Evolutionary conservation across 2,329 filamentous ascomycete genomes (phyloP), one percentile per base, ranked within the genome.

Genomic region (Dothideomycetidae sp.): DNA sequence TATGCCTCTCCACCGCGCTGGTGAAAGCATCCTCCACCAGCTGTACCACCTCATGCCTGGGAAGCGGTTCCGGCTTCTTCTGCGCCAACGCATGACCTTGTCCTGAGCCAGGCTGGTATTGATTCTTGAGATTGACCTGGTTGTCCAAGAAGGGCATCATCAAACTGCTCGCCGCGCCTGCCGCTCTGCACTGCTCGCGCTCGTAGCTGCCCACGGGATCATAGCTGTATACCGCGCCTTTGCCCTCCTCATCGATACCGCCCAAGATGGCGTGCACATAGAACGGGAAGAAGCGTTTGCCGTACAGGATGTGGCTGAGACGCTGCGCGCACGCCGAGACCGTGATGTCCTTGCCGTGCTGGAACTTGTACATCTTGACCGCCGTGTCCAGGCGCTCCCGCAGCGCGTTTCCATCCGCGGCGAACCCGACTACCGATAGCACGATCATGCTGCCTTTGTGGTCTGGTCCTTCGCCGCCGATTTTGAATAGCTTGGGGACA

Each of bases 71-170:
- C 16, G 68, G 57, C 57, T 75, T 70, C 49, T 78, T 71, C 61
- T 80, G 73, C 64, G 81, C 64, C 51, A 94, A 65, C 37, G 77
- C 78, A 60, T 93, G 81, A 30, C 88, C 88, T 43, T 73, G 71
- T 40, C 84, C 85, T 51, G 81, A 88, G 32, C 79, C 82, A 9
- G 88, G 85, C 39, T 90, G 70, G 58, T 93, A 93, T 67, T 94
- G 88, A 60, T 98, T 98, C 73, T 94, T 98, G 70, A 88, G 88
- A 67, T 96, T 96, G 67, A 98, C 90, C 64, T 98, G 92, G 61
- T 98, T 98, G 62, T 98, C 90, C 54, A 98, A 65, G 70, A 98
- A 98, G 1, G 90, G 90, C 82, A 94, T 98, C 63, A 98, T 98
- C 60, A 98, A 66, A 53, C 82, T 90, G 33, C 46, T 50, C 37